Conservation (phyloP, 768 basidiomycete species). For the Trametes meyenii region DNA sequence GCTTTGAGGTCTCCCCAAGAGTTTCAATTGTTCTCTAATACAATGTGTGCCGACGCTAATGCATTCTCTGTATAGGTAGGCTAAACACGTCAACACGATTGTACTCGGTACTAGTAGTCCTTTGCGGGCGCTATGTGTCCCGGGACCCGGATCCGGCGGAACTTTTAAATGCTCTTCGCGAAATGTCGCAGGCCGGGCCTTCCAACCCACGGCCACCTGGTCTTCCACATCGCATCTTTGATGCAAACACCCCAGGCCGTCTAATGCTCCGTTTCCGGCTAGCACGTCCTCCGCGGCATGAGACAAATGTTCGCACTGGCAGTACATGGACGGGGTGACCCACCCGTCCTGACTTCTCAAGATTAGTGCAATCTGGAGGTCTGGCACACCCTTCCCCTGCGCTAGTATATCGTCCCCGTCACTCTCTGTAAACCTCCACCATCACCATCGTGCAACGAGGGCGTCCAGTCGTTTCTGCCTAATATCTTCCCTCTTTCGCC, state of each 20-base stretch:
- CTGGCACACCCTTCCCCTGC: background rate
- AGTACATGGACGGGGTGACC: too few species aligned
- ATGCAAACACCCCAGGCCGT: background rate
- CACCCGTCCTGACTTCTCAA: too few species aligned
- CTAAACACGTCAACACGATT: too few species aligned
- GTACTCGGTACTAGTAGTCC: too few species aligned
- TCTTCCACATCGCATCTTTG: conserved; percentile 9
- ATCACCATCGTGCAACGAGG: conserved; percentile 37
- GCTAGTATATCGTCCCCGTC: background rate
- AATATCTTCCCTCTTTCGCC: conserved; percentile 1
- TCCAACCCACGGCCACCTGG: too few species aligned
- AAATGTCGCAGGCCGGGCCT: too few species aligned
- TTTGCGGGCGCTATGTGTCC: too few species aligned
- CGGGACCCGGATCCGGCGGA: background rate
- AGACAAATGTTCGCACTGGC: background rate
- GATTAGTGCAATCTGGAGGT: background rate
- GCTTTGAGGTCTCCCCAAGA: too few species aligned
- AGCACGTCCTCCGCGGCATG: background rate
- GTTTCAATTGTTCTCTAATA: too few species aligned
- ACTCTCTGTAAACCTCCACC: conserved; percentile 1
- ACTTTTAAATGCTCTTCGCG: too few species aligned
- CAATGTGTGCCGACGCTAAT: too few species aligned
- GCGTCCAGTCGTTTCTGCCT: conserved; percentile 44
- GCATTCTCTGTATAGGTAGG: too few species aligned
- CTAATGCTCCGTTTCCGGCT: background rate